Conservation (phyloP, 257 asterid genomes). For the Fraxinus pennsylvanica region DNA sequence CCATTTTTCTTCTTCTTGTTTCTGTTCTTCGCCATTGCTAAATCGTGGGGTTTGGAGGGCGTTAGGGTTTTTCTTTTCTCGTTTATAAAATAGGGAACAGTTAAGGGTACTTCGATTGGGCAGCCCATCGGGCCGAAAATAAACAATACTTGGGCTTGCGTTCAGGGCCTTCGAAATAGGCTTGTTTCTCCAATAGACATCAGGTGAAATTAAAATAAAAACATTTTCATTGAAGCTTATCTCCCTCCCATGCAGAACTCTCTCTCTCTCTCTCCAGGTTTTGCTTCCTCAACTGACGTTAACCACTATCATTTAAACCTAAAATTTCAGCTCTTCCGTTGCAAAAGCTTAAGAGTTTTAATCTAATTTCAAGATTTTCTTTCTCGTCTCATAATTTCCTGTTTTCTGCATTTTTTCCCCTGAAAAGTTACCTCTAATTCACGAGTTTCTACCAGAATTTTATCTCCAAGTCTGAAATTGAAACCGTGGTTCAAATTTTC, state of each 20-base stretch:
- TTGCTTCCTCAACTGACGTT: slow-evolving; percentile 15
- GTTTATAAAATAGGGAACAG: background rate
- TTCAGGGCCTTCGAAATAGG: background rate
- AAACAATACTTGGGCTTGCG: background rate
- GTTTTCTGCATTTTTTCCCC: slow-evolving; percentile 14
- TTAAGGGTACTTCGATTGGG: background rate
- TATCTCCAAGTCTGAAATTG: background rate
- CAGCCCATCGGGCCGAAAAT: background rate
- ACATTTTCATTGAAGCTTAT: too few species aligned
- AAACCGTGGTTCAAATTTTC: background rate
- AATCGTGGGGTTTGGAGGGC: background rate
- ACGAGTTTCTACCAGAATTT: background rate
- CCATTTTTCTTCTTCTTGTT: slow-evolving; percentile 50
- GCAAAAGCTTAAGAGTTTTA: background rate
- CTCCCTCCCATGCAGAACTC: background rate
- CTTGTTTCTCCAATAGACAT: too few species aligned
- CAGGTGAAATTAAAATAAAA: too few species aligned
- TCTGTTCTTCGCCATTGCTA: slow-evolving; percentile 62
- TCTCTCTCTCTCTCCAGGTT: background rate
- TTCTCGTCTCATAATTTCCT: background rate
- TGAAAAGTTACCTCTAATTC: slow-evolving; percentile 11
- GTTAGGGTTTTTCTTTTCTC: background rate
- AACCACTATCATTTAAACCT: background rate
- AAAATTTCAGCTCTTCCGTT: background rate
- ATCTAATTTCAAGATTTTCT: slow-evolving; percentile 1